Percentiles rank a stretch among this genome's conserved stretches.
phyloP scores from a whole-genome alignment of 2,329 filamentous ascomycete genomes.

The Monilinia aucupariae region DNA sequence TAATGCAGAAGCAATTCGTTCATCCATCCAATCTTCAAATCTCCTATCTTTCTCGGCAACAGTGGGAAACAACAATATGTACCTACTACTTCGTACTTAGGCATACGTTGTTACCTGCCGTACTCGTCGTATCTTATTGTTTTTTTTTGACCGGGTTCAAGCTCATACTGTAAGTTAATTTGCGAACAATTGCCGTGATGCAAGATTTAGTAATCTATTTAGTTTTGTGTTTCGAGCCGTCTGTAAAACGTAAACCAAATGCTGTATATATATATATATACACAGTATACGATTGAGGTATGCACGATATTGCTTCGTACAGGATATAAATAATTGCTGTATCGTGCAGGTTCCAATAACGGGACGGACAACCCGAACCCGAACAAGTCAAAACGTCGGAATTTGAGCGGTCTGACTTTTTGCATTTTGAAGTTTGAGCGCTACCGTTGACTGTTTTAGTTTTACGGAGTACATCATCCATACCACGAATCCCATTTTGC shows the following conservation, averaged over 20 bases:
- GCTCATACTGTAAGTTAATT: not conserved
- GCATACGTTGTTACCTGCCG: too few relatives aligned
- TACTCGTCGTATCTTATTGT: too few relatives aligned
- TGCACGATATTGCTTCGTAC: too few relatives aligned
- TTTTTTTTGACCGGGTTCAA: not conserved
- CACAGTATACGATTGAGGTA: too few relatives aligned
- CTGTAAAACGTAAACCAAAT: not conserved
- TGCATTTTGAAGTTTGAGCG: not conserved
- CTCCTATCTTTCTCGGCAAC: slow-evolving; percentile 4
- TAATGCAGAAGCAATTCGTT: slow-evolving; percentile 6
- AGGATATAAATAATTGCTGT: not conserved
- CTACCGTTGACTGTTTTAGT: too few relatives aligned
- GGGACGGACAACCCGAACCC: not conserved
- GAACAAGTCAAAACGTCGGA: not conserved
- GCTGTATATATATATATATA: too few relatives aligned
- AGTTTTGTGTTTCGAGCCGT: not conserved
- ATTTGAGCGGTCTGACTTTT: slow-evolving; percentile 6
- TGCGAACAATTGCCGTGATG: slow-evolving; percentile 12
- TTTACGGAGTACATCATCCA: too few relatives aligned
- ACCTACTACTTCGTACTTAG: too few relatives aligned
- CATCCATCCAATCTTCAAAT: slow-evolving; percentile 7
- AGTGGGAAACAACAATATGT: not conserved
- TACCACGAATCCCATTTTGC: not conserved
- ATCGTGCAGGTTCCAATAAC: not conserved
- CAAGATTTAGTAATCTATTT: not conserved